phyloP scores from a whole-genome alignment of 371 early-diverging fungal species.

The Modicella reniformis region DNA sequence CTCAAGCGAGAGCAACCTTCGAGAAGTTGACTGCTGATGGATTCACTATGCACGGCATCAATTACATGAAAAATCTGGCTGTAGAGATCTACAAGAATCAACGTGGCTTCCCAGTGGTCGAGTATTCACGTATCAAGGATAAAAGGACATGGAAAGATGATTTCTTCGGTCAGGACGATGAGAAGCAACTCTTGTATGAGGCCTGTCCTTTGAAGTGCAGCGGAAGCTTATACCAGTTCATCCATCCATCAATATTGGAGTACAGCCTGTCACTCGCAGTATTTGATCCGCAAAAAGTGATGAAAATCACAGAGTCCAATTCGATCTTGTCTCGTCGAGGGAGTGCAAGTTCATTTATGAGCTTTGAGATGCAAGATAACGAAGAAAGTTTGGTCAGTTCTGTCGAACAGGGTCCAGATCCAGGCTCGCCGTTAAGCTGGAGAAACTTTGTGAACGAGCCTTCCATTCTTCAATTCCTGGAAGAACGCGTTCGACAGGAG shows the following conservation, averaged over 20 bases:
- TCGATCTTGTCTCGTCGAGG: neutral
- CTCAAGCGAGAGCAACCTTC: neutral
- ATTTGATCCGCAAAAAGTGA: neutral
- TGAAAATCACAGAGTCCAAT: no score
- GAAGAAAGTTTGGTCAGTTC: neutral
- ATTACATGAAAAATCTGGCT: slow-evolving; percentile 4
- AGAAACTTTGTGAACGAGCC: neutral
- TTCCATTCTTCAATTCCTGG: neutral
- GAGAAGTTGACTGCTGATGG: neutral
- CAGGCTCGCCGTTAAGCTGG: neutral
- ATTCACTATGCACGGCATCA: neutral
- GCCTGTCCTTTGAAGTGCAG: neutral
- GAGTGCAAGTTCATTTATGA: neutral
- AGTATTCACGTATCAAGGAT: neutral
- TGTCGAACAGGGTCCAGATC: neutral
- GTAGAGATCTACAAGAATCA: neutral
- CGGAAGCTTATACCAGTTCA: slow-evolving; percentile 5
- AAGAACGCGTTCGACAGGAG: neutral
- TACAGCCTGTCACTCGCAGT: neutral
- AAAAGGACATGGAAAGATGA: neutral
- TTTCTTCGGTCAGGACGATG: neutral
- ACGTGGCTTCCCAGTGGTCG: neutral
- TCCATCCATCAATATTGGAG: slow-evolving; percentile 8
- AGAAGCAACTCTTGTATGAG: neutral
- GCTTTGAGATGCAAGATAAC: neutral